phyloP scores from a whole-genome alignment of 805 yeast species.

The Lipomyces chichibuensis region DNA sequence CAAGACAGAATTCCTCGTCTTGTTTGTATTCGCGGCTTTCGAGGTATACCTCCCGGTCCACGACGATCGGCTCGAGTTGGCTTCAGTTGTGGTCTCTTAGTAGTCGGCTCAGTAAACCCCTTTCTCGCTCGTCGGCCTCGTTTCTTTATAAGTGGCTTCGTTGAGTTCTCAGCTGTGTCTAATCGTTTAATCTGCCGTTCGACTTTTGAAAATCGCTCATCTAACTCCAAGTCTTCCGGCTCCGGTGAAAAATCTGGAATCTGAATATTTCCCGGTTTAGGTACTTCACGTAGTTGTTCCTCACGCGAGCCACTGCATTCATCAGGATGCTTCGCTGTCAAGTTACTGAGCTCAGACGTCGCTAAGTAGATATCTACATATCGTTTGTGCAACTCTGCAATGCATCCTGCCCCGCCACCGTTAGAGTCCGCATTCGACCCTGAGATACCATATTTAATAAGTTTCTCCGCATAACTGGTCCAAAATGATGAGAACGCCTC shows the following conservation, averaged over 20 bases:
- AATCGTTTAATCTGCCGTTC: not conserved
- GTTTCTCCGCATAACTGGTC: not conserved
- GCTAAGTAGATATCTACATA: slow-evolving; percentile 14
- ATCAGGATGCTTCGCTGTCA: not conserved
- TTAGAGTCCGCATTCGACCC: not conserved
- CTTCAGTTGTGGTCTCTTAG: not conserved
- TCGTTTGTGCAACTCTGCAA: slow-evolving; percentile 5
- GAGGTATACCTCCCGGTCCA: not conserved
- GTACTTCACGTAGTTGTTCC: not conserved
- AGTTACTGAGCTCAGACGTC: not conserved
- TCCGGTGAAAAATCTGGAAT: not conserved
- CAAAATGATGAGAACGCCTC: slow-evolving; percentile 19
- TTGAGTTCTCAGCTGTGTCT: not conserved
- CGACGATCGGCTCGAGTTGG: slow-evolving; percentile 1
- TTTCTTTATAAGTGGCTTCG: not conserved
- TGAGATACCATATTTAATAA: not conserved
- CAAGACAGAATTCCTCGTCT: slow-evolving; percentile 9
- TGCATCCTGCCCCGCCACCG: not conserved
- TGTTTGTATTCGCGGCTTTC: not conserved
- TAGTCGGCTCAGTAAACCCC: not conserved
- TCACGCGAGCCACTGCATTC: not conserved
- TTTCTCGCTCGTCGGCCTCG: not conserved
- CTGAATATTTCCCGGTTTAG: not conserved
- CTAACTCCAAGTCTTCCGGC: not conserved
- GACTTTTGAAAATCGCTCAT: not conserved